These are phyloP conservation scores for Cubamyces lactineus DNA, from an alignment of 768 basidiomycete species.

Conservation along the genomic window DNA sequence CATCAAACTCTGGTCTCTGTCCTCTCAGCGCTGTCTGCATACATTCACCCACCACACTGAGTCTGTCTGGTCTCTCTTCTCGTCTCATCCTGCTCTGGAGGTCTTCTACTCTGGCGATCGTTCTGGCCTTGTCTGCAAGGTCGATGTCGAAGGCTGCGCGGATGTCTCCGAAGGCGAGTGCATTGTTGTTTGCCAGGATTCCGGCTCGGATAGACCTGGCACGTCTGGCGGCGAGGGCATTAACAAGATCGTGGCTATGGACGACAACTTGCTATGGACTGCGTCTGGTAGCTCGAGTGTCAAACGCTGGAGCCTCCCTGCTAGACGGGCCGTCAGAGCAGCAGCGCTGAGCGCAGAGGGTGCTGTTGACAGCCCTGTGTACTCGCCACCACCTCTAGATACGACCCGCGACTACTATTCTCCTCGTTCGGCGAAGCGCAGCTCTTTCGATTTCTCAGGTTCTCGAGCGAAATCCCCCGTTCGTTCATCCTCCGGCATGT, in stretches of 20 bases:
- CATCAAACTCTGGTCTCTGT: conserved; percentile 93
- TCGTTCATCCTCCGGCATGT: conserved; percentile 5
- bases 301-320: conserved; percentile 78
- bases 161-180: conserved; percentile 92
- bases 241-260: conserved; percentile 80
- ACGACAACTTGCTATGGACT: conserved; percentile 88
- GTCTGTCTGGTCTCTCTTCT: conserved; percentile 92
- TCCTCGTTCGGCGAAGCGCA: conserved; percentile 15
- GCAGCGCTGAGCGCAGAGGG: conserved; percentile 25
- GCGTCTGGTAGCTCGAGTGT: conserved; percentile 83
- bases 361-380: conserved; percentile 19
- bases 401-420: conserved; percentile 15
- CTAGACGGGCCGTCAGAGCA: conserved; percentile 44
- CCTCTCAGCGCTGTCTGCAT: conserved; percentile 87
- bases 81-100: conserved; percentile 82
- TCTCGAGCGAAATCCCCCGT: conserved; percentile 19
- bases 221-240: conserved; percentile 59
- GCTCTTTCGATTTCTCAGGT: conserved; percentile 24
- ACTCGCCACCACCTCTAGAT: conserved; percentile 20
- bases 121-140: conserved; percentile 84
- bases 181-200: conserved; percentile 75
- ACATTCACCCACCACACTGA: conserved; percentile 96
- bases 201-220: conserved; percentile 41
- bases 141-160: conserved; percentile 83
- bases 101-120: conserved; percentile 96